phyloP scores from a whole-genome alignment of 2,329 filamentous ascomycete species.

The Metarhizium humberi region DNA sequence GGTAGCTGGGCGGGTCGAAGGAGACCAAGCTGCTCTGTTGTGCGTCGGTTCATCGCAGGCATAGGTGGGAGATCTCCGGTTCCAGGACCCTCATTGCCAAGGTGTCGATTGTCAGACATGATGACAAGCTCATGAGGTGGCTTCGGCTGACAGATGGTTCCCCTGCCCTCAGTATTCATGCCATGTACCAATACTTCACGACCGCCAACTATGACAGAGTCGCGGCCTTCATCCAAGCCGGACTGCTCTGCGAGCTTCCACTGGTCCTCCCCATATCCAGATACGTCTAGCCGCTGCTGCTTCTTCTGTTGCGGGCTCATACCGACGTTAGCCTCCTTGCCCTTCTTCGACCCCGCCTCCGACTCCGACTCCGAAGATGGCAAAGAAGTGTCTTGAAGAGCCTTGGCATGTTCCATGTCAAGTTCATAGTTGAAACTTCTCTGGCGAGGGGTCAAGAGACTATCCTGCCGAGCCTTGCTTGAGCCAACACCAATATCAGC shows the following conservation, averaged over 20 bases:
- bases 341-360: not conserved
- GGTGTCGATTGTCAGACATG: slow-evolving; percentile 20
- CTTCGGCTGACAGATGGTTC: slow-evolving; percentile 38
- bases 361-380: slow-evolving; percentile 3
- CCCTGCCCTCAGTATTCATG: slow-evolving; percentile 54
- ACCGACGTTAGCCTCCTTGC: slow-evolving; percentile 1
- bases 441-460: slow-evolving; percentile 12
- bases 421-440: slow-evolving; percentile 65
- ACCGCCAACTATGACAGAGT: slow-evolving; percentile 58
- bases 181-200: slow-evolving; percentile 64
- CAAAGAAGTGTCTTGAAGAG: slow-evolving; percentile 24
- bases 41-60: slow-evolving; percentile 46
- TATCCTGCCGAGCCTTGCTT: slow-evolving; percentile 32
- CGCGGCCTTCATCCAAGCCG: slow-evolving; percentile 55
- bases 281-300: slow-evolving; percentile 64
- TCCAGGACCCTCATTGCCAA: slow-evolving; percentile 22
- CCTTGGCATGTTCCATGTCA: slow-evolving; percentile 35
- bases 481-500: not conserved
- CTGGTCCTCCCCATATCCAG: slow-evolving; percentile 67
- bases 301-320: slow-evolving; percentile 28
- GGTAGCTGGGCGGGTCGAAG: slow-evolving; percentile 61
- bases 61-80: slow-evolving; percentile 49
- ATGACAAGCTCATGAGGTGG: slow-evolving; percentile 18
- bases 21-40: slow-evolving; percentile 59
- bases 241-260: slow-evolving; percentile 57